Evolutionary conservation across 352 stramenopile species (phyloP).

Genomic region (Phytophthora nicotianae): DNA sequence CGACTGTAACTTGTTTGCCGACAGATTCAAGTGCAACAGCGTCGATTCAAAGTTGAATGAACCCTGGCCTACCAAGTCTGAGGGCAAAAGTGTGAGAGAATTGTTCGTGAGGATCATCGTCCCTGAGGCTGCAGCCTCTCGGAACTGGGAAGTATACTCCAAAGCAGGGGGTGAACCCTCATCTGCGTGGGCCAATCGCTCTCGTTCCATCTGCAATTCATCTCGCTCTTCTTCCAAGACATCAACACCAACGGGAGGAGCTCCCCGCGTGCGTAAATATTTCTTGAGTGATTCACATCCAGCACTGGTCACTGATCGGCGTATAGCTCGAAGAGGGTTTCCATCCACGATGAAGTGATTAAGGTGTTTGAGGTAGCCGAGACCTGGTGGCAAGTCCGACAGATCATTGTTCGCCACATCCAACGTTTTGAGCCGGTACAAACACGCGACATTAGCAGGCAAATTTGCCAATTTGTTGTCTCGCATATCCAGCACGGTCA

Average conservation of each 20-base stretch:
- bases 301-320: conserved; percentile 61
- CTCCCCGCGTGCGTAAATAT: conserved; percentile 73
- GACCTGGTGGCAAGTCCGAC: conserved; percentile 68
- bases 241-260: conserved; percentile 53
- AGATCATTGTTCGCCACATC: conserved; percentile 86
- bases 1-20: conserved; percentile 59
- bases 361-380: conserved; percentile 80
- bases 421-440: conserved; percentile 79
- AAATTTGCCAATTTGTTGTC: conserved; percentile 81
- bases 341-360: conserved; percentile 81
- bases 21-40: conserved; percentile 69
- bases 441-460: conserved; percentile 55
- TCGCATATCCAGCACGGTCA: conserved; percentile 78
- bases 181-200: conserved; percentile 20
- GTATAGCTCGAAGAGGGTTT: conserved; percentile 78
- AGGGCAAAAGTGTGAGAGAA: conserved; percentile 36
- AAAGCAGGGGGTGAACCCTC: conserved; percentile 11
- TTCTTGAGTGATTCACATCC: conserved; percentile 85
- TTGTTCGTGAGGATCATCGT: conserved; percentile 53
- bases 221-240: conserved; percentile 78
- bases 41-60: conserved; percentile 53
- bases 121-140: conserved; percentile 62
- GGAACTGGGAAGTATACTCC: conserved; percentile 45
- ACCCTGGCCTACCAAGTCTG: conserved; percentile 27
- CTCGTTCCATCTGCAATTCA: conserved; percentile 46